Base-by-base conservation (phyloP, 192 early-diverging fungal genomes). In the Coemansia sp. region DNA sequence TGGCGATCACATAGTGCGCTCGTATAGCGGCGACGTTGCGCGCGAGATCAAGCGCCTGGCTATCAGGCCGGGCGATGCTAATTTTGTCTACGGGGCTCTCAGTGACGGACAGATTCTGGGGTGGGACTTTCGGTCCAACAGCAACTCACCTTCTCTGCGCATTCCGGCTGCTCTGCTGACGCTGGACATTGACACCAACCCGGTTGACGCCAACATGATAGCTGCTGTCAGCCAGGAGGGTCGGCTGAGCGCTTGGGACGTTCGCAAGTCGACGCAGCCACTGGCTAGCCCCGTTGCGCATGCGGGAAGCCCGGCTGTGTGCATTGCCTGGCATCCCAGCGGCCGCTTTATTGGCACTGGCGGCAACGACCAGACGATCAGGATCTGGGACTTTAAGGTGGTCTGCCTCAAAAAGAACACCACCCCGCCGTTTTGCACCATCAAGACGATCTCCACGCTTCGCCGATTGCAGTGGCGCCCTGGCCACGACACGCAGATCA, bases 381-480 rank as follows among this genome's bases (percentile, higher is more conserved):
- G 69, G 51, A 67, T 85, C 42, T 85, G 79, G 79, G 84, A 85
- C 37, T 57, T 85, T n/a, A 51, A 71, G 24, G 36, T 46, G 5
- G 64, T 42, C 19, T 60, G 59, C 15, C 38, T 59, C 22, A 76
- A 82, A 35, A 79, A 74, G 67, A 43, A 39, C 41, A 54, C 59
- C 35, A 41, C 62, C 2, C 29, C 64, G 32, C 40, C 81, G 27
- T 71, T 65, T 60, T 74, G 73, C 58, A 65, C 67, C 10, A 74
- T 85, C 47, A 72, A 71, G 37, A 82, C 84, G n/a, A 49, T 65
- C 2, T 63, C 51, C 1, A 40, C 27, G 7, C 39, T 67, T 25
- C 72, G 79, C 64, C 65, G 68, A 15, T 54, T 85, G 39, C 65
- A 70, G 25, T 85, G 84, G 84, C 78, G 84, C 0, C 84, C 84